Evolutionary conservation across 352 stramenopile species (phyloP).

Genomic region (Blastocystis sp.): DNA sequence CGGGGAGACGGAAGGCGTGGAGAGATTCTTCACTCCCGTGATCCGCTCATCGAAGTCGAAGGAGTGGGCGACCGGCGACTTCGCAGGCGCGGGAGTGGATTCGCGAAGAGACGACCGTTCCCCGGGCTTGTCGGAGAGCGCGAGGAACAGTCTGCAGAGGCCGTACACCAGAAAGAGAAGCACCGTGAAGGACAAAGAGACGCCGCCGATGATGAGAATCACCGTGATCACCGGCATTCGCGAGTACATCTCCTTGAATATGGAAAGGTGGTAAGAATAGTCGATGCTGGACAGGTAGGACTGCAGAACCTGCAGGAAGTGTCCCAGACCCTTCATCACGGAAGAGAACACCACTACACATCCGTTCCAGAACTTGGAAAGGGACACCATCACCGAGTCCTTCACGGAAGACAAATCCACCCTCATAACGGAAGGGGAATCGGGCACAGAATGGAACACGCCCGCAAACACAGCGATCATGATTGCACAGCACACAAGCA

Average conservation of each 20-base stretch:
- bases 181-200: background rate
- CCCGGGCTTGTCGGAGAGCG: background rate
- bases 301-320: background rate
- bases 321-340: background rate
- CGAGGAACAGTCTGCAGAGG: conserved; percentile 14
- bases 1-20: background rate
- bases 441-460: no score
- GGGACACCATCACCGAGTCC: no score
- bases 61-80: background rate
- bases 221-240: background rate
- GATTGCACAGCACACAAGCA: background rate
- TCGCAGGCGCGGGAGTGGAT: background rate
- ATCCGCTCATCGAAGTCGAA: background rate
- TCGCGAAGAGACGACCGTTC: background rate
- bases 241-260: background rate
- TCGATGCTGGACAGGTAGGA: background rate
- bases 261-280: background rate
- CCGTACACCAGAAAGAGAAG: conserved; percentile 8
- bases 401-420: no score
- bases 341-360: background rate
- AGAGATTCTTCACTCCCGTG: background rate
- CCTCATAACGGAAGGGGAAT: no score
- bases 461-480: background rate
- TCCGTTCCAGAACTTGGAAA: no score
- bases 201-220: background rate